Evolutionary conservation across 805 yeast genomes (phyloP), one percentile per base, ranked within the genome.

Genomic region (Zygosaccharomyces kombuchaensis): DNA sequence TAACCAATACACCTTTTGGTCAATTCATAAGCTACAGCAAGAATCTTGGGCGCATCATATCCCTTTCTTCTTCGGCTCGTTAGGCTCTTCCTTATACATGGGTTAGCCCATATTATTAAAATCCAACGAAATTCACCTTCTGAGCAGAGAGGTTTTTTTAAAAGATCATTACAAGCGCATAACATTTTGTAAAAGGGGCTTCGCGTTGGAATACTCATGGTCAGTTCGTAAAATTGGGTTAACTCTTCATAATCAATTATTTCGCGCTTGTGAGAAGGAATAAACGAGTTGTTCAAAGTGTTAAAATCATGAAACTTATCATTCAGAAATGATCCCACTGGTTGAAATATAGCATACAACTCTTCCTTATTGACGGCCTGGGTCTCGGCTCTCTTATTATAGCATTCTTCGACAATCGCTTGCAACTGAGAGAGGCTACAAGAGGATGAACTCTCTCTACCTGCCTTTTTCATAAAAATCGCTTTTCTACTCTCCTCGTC

Each of bases 1-100:
- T 83, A 68, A 0, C 96, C 96, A 30, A 87, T 67, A 2, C 78
- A 67, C 32, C 89, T 71, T 58, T 85, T 86, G 19, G 82, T 60
- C 3, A 90, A 70, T 41, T 86, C 90, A 56, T 84, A 82, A n/a
- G 84, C 75, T 12, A 80, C 56, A 0, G 76, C 61, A 48, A 75
- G 74, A 17, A 83, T 71, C 52, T 79, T 85, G 0, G 77, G 74
- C 0, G 75, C 66, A 22, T 75, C 74, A 8, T 58, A 53, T 3
- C 44, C 36, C n/a, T 46, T 47, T 25, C 35, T 57, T 9, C 43
- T 56, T 43, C 51, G 64, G 36, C 72, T 62, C 3, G 36, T 44
- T 13, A 80, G 65, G 8, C 82, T 74, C 17, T 72, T 67, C 6
- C 74, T 65, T 6, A 86, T 62, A 4, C 76, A 70, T 0, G 96